Evolutionary conservation across 768 basidiomycete genomes (phyloP).

Genomic region (Phylloporus arenicola): DNA sequence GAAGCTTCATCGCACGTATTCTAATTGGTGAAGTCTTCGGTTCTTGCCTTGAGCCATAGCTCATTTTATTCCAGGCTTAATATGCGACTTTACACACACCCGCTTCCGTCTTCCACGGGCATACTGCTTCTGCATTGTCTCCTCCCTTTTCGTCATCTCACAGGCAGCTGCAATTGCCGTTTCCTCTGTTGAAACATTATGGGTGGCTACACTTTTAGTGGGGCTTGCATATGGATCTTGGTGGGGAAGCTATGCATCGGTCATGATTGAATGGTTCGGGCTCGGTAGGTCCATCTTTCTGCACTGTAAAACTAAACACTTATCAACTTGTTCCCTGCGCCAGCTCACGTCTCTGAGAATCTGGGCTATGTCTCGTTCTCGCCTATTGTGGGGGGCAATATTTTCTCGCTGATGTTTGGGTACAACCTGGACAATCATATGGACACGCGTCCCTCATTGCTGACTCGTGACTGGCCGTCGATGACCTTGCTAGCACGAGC

Average conservation of each 20-base stretch:
- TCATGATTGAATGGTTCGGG: conserved; percentile 87
- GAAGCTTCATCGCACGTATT: conserved; percentile 77
- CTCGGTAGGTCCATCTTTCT: conserved; percentile 48
- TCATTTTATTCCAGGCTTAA: conserved; percentile 42
- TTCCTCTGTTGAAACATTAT: conserved; percentile 56
- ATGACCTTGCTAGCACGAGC: conserved; percentile 5
- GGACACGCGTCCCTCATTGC: neutral
- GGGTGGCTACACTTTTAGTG: conserved; percentile 40
- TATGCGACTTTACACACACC: conserved; percentile 60
- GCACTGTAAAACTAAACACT: conserved; percentile 15
- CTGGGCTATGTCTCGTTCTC: conserved; percentile 75
- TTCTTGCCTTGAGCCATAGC: neutral
- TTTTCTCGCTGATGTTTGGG: conserved; percentile 80
- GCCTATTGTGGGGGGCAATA: conserved; percentile 73
- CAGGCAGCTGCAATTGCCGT: conserved; percentile 57
- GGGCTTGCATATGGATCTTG: conserved; percentile 60
- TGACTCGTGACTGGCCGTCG: neutral
- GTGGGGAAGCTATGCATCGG: conserved; percentile 68
- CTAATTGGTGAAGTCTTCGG: conserved; percentile 49
- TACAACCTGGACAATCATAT: conserved; percentile 71
- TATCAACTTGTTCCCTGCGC: too few relatives aligned
- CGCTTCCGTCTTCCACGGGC: conserved; percentile 58
- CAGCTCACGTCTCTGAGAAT: conserved; percentile 73
- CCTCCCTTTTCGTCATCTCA: conserved; percentile 63
- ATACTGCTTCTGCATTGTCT: conserved; percentile 62